These are phyloP conservation scores for Plasmodium gonderi DNA, from an alignment of 169 alveolate genomes.

Conservation along the genomic window DNA sequence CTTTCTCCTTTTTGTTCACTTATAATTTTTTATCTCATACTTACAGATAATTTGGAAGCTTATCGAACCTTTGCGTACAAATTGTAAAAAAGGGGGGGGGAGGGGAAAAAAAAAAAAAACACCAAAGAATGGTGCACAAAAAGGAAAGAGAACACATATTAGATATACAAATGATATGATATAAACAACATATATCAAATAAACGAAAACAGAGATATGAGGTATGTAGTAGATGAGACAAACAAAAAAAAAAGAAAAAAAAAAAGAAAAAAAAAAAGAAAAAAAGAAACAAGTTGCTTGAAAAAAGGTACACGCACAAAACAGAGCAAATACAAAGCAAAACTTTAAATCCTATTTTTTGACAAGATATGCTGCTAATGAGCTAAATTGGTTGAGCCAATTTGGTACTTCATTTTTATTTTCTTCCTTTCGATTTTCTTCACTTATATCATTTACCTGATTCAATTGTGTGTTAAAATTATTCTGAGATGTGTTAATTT, in stretches of 20 bases:
- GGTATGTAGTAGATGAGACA: not conserved
- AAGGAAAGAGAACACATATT: no score
- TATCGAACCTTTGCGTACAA: not conserved
- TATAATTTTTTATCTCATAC: not conserved
- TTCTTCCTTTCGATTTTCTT: constrained; percentile 13
- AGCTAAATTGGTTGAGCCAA: constrained; percentile 74
- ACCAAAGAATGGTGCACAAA: no score
- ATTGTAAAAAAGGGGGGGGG: no score
- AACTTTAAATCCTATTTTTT: constrained; percentile 30
- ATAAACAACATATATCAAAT: no score
- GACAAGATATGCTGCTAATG: constrained; percentile 71
- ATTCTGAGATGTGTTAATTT: not conserved
- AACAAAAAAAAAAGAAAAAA: not conserved
- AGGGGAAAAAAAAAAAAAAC: no score
- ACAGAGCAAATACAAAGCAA: not conserved
- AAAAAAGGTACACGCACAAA: no score
- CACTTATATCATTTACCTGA: not conserved
- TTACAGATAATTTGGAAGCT: not conserved
- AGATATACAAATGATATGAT: no score
- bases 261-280: not conserved
- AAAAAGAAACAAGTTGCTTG: not conserved
- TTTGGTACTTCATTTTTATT: constrained; percentile 58
- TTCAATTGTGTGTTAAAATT: not conserved
- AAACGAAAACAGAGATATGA: not conserved
- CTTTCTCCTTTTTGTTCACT: not conserved